A percentile compares a stretch with the other conserved stretches of the same genome.
phyloP scores from a whole-genome alignment of 352 stramenopile genomes.

The Globisporangium viniferum region DNA sequence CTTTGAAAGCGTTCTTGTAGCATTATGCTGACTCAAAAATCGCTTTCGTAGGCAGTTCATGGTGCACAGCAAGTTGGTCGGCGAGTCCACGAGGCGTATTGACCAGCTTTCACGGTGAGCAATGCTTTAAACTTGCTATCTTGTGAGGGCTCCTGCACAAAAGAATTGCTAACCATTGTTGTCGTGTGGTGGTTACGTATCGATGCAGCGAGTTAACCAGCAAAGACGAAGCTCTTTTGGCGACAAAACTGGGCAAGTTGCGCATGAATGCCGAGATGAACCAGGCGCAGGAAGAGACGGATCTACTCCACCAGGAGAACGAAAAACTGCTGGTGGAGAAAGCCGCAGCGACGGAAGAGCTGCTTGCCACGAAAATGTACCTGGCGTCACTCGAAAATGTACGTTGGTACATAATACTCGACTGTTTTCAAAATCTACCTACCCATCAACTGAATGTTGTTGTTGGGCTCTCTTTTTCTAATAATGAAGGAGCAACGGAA shows the following conservation, averaged over 20 bases:
- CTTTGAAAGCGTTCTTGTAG: not conserved
- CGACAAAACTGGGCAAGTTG: conserved; percentile 45
- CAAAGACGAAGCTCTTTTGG: conserved; percentile 53
- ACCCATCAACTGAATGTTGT: not conserved
- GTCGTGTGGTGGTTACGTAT: not conserved
- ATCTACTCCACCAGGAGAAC: conserved; percentile 60
- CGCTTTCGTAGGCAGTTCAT: conserved; percentile 44
- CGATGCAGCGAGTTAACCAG: conserved; percentile 39
- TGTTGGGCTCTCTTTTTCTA: not conserved
- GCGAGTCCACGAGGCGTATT: conserved; percentile 60
- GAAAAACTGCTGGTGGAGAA: conserved; percentile 66
- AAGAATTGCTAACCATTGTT: not conserved
- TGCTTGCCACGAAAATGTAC: conserved; percentile 68
- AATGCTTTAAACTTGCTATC: not conserved
- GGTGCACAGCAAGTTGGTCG: conserved; percentile 56
- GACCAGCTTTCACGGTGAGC: conserved; percentile 58
- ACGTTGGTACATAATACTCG: not conserved
- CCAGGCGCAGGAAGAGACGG: conserved; percentile 48
- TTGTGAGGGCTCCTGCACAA: not conserved
- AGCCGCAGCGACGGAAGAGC: conserved; percentile 50
- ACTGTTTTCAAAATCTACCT: not conserved
- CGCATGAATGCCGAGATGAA: conserved; percentile 54
- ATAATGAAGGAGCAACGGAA: conserved; percentile 66
- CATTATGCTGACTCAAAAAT: not conserved
- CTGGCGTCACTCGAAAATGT: conserved; percentile 63